Evolutionary conservation across 1,139 yeast genomes (phyloP).

Genomic region (Protomyces inouyei): DNA sequence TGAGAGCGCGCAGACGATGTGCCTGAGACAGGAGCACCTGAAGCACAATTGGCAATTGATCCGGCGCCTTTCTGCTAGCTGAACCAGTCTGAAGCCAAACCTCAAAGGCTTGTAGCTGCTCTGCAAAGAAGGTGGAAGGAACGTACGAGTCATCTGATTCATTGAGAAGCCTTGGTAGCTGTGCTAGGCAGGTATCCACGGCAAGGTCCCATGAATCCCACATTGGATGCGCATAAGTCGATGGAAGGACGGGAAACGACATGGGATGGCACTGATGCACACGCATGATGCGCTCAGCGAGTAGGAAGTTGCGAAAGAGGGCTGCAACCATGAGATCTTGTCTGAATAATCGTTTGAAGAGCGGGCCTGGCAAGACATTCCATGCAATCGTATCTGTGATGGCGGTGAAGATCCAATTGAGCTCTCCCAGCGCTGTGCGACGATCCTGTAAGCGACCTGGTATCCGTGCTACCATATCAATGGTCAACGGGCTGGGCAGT

Average conservation of each 20-base stretch:
- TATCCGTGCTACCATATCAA: conserved; percentile 48
- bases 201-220: conserved; percentile 99
- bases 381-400: conserved; percentile 98
- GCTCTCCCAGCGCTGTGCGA: conserved; percentile 90
- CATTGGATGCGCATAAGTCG: conserved; percentile 76
- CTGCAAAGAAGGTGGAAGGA: conserved; percentile 91
- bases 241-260: conserved; percentile 90
- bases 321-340: conserved; percentile 98
- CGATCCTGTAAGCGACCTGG: conserved; percentile 92
- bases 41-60: conserved; percentile 86
- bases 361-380: conserved; percentile 82
- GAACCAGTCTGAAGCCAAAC: conserved; percentile 92
- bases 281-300: conserved; percentile 93
- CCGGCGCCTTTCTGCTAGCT: conserved; percentile 74
- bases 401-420: conserved; percentile 97
- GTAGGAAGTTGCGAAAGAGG: conserved; percentile 77
- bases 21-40: conserved; percentile 92
- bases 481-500: conserved; percentile 37
- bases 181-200: conserved; percentile 81
- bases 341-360: conserved; percentile 83
- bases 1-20: conserved; percentile 83
- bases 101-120: conserved; percentile 92
- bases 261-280: conserved; percentile 90
- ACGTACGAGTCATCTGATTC: conserved; percentile 53
- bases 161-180: conserved; percentile 41